phyloP scores from a whole-genome alignment of 2,329 filamentous ascomycete genomes.

The Penicillium concentricum region DNA sequence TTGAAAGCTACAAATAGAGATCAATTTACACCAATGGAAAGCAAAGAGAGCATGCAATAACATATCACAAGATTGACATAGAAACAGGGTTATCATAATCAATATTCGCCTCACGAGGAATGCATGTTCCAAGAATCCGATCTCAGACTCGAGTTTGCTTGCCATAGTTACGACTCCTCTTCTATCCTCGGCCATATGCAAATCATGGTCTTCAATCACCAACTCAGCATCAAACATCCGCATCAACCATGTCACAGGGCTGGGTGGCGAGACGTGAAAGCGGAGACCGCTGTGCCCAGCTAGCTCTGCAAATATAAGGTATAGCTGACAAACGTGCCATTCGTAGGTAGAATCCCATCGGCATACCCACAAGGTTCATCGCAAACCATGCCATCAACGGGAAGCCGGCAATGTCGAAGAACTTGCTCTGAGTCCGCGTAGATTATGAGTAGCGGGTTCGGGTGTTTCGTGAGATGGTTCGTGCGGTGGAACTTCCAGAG shows the following conservation, averaged over 20 bases:
- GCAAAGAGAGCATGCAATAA: not conserved
- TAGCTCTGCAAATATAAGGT: not conserved
- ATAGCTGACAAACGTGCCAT: slow-evolving; percentile 2
- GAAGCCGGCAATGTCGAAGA: slow-evolving; percentile 1
- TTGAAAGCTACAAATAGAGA: too few species aligned
- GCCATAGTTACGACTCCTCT: slow-evolving; percentile 6
- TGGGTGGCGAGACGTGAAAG: not conserved
- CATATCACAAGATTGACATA: not conserved
- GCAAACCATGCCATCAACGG: not conserved
- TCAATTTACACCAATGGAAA: too few species aligned
- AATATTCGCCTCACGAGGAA: not conserved
- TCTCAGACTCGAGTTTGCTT: slow-evolving; percentile 6
- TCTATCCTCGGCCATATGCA: slow-evolving; percentile 3
- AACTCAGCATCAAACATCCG: slow-evolving; percentile 1
- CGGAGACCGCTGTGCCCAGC: slow-evolving; percentile 4
- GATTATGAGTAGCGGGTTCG: slow-evolving; percentile 1
- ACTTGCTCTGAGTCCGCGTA: slow-evolving; percentile 3
- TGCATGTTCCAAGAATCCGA: not conserved
- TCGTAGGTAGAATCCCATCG: slow-evolving; percentile 1
- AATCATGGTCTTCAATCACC: slow-evolving; percentile 4
- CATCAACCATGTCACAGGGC: slow-evolving; percentile 1
- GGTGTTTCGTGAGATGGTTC: not conserved
- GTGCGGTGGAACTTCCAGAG: slow-evolving; percentile 5
- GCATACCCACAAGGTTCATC: not conserved
- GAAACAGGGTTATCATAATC: not conserved